Evolutionary conservation across 768 basidiomycete species (phyloP), one percentile per base, ranked within the genome.

Genomic region (Auriscalpium vulgare): DNA sequence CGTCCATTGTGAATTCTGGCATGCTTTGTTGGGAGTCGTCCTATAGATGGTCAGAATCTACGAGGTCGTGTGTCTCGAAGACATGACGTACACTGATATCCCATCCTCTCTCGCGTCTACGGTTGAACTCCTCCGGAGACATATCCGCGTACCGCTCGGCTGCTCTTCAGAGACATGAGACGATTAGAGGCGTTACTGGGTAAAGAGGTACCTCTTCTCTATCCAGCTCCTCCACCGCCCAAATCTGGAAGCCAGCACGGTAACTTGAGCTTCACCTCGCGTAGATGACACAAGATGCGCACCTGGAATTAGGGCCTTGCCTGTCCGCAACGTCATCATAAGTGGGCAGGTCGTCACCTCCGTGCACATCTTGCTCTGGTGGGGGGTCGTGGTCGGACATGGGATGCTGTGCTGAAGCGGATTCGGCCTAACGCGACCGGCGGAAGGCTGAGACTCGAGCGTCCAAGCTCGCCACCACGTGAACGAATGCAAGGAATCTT

Each of bases 171-270:
- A 51, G 17, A 50, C 43, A 60, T 45, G 37, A 54, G 51, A 54
- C 43, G 37, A 37, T 37, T 50, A 37, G 23, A 13, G 34, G 48
- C 47, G 55, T 23, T 37, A 16, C 23, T 14, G 13, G 47, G 37
- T 44, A 58, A 21, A 23, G 19, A 59, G 71, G 50, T 60, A 85
- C 89, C 90, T 79, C 69, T 92, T 93, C 73, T 93, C 90, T 55
- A 93, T 87, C 90, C 90, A 93, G 7, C 83, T 82, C 66, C 78
- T 80, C 90, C 90, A 93, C 56, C 90, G 75, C 17, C 90, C 90
- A 63, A 92, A 92, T 64, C 90, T 92, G 62, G 9, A 17, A 14
- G 29, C 53, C 21, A n/a, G 16, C 43, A 16, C 43, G 37, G 38
- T 16, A 8, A 29, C 40, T 4, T 37, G 6, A 2, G 14, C 17